phyloP scores from a whole-genome alignment of 225 moss, liverwort and hornwort species.

The Marchantia polymorpha region DNA sequence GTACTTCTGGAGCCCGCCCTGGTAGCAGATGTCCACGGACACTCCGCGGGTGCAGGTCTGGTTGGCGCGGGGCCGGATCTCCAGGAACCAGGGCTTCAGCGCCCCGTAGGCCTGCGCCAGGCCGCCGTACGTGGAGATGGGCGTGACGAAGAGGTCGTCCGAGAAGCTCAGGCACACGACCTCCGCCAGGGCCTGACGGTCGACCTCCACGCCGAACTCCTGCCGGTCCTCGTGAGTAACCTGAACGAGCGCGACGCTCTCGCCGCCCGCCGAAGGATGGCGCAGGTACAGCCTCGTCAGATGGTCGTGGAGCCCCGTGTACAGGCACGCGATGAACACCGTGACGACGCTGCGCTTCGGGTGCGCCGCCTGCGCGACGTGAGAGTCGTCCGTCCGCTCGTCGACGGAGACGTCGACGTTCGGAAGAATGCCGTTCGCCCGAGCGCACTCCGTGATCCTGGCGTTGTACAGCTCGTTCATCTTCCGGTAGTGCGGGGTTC shows the following conservation, averaged over 20 bases:
- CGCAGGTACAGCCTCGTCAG: conserved; percentile 61
- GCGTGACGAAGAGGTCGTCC: conserved; percentile 74
- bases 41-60: conserved; percentile 57
- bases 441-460: conserved; percentile 55
- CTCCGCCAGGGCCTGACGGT: conserved; percentile 75
- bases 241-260: conserved; percentile 65
- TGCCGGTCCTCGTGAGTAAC: conserved; percentile 68
- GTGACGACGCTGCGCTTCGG: conserved; percentile 33
- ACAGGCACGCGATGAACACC: conserved; percentile 73
- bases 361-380: conserved; percentile 16
- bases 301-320: conserved; percentile 62
- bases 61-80: conserved; percentile 36
- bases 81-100: conserved; percentile 71
- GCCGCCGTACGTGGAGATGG: conserved; percentile 81
- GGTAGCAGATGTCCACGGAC: conserved; percentile 63
- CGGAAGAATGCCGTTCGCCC: conserved; percentile 62
- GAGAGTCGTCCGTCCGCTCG: conserved; percentile 26
- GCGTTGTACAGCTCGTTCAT: conserved; percentile 52
- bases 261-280: conserved; percentile 50
- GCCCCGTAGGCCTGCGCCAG: conserved; percentile 82
- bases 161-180: conserved; percentile 63
- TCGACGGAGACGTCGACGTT: conserved; percentile 25
- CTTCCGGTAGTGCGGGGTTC: conserved; percentile 45
- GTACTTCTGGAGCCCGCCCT: conserved; percentile 44
- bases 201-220: conserved; percentile 71